Conservation (phyloP, 805 yeast species). For the Candida easanensis region DNA sequence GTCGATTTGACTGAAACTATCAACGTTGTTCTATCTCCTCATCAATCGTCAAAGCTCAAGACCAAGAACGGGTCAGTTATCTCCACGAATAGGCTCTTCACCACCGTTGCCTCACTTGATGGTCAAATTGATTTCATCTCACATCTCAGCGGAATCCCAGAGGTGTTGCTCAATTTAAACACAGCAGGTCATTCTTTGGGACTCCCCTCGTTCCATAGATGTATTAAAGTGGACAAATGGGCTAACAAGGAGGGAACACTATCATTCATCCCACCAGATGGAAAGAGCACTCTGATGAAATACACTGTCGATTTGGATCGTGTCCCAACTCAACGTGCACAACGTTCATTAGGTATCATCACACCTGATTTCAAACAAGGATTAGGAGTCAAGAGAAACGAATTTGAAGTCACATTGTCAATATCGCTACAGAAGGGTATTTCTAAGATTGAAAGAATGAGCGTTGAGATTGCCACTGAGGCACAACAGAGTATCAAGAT, state of each 20-base stretch:
- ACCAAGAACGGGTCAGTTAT: neutral
- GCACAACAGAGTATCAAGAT: slow-evolving; percentile 44
- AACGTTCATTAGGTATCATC: slow-evolving; percentile 28
- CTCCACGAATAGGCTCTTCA: slow-evolving; percentile 28
- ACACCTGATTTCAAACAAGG: slow-evolving; percentile 30
- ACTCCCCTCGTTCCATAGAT: slow-evolving; percentile 65
- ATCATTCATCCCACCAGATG: slow-evolving; percentile 88
- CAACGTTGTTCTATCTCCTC: slow-evolving; percentile 44
- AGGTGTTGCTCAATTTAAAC: slow-evolving; percentile 55
- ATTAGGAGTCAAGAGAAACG: slow-evolving; percentile 36
- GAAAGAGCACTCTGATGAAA: slow-evolving; percentile 56
- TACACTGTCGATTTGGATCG: slow-evolving; percentile 56
- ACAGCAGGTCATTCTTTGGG: slow-evolving; percentile 46
- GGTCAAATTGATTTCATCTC: slow-evolving; percentile 67
- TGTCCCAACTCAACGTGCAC: slow-evolving; percentile 15
- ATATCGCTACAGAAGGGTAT: slow-evolving; percentile 40
- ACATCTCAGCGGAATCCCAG: slow-evolving; percentile 76
- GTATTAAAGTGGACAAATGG: slow-evolving; percentile 61
- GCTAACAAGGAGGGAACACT: slow-evolving; percentile 41
- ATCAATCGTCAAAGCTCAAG: slow-evolving; percentile 21
- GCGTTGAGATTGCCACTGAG: slow-evolving; percentile 35
- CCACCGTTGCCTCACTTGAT: slow-evolving; percentile 50
- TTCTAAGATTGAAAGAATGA: slow-evolving; percentile 45
- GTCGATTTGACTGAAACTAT: slow-evolving; percentile 75
- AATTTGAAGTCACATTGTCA: slow-evolving; percentile 35